Evolutionary conservation across 257 asterid genomes (phyloP).

Genomic region (Rubia yunnanensis): DNA sequence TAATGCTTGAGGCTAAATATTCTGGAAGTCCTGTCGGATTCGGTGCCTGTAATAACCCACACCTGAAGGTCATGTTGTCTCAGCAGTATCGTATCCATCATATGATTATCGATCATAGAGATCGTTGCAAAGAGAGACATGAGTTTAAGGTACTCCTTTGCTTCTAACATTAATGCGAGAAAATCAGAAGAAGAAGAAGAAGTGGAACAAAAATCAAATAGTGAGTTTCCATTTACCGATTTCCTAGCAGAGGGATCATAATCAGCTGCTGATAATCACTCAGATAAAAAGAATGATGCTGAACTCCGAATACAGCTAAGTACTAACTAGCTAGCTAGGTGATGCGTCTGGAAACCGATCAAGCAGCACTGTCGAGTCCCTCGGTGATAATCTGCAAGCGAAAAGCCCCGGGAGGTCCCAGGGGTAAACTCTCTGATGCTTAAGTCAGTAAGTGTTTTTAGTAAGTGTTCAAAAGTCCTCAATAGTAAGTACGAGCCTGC

Average conservation of each 20-base stretch:
- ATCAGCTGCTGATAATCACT: background rate
- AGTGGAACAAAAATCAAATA: constrained; percentile 35
- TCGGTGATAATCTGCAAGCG: no score
- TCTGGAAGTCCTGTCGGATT: constrained; percentile 10
- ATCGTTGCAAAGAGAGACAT: constrained; percentile 29
- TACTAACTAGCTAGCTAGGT: background rate
- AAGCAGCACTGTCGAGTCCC: no score
- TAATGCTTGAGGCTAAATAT: constrained; percentile 16
- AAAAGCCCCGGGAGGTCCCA: no score
- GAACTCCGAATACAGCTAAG: background rate
- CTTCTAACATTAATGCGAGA: constrained; percentile 41
- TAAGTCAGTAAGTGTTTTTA: no score
- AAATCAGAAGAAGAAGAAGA: constrained; percentile 33
- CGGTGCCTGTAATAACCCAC: constrained; percentile 1
- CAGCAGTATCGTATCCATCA: constrained; percentile 10
- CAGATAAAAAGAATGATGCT: background rate
- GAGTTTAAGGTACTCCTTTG: constrained; percentile 53
- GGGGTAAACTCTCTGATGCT: no score
- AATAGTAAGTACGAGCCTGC: no score
- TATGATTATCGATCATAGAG: constrained; percentile 22
- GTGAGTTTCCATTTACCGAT: constrained; percentile 6
- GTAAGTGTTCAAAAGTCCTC: no score
- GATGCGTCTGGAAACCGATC: no score
- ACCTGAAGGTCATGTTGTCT: constrained; percentile 25
- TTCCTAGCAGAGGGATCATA: constrained; percentile 2